Base-by-base conservation (phyloP, 1,284 basidiomycete genomes). In the Trichosporon coremiiforme region DNA sequence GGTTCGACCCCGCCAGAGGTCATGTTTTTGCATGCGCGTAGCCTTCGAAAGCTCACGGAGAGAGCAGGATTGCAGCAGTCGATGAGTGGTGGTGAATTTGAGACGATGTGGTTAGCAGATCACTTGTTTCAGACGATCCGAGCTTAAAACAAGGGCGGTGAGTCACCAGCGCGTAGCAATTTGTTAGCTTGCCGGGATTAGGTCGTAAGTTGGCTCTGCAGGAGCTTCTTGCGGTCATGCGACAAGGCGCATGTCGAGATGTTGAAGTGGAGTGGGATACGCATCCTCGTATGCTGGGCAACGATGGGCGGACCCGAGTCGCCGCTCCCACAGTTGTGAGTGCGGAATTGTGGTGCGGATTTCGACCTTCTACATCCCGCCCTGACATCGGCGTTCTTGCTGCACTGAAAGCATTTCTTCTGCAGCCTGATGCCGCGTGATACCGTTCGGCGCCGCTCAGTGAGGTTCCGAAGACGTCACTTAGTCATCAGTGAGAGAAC, bases 1-100 rank as follows among this genome's bases (percentile, higher is more conserved):
- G 50, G 50, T 53, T 53, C 50, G 50, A 53, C 50, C 50, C 50
- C 50, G 50, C 50, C 50, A 53, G 50, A 53, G 50, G 50, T 53
- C 50, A 53, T 12, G 20, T 25, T 53, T 53, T 53, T 53, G 50
- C 36, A 0, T 7, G n/a, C 20, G 10, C 9, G 20, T 15, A n/a
- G 17, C 17, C 25, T 25, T 25, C 25, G 25, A 25, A 25, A 25
- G 25, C 25, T 6, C 17, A n/a, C n/a, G 10, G 9, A 6, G 41
- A 13, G 15, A 17, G 17, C 41, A 25, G 25, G 25, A 25, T 45
- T 12, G 41, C 25, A 45, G 41, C 12, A 13, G 17, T n/a, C 8
- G 4, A 13, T 15, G 41, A 45, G 41, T 45, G 17, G 9, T 45
- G 41, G 17, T 6, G 17, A 45, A 15, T 45, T 45, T 25, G 25